These are phyloP conservation scores for Chytriomyces sp. DNA, from an alignment of 192 early-diverging fungal genomes.

Conservation along the genomic window DNA sequence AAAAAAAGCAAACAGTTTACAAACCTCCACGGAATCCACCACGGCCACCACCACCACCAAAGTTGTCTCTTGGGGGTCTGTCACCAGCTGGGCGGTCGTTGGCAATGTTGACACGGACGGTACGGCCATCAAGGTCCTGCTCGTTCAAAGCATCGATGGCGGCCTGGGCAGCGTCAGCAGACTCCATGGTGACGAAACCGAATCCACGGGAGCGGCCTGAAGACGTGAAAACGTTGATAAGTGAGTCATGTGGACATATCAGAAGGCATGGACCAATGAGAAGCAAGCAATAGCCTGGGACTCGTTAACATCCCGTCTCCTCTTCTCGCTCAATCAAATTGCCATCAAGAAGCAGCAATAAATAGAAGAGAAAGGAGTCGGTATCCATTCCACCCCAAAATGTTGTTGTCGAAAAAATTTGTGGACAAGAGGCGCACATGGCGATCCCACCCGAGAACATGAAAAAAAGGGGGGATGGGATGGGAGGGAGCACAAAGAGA, in stretches of 20 bases:
- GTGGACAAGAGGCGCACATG: not conserved
- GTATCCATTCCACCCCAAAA: not conserved
- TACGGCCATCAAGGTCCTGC: slow-evolving; percentile 78
- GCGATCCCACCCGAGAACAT: too few species aligned
- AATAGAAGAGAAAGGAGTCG: not conserved
- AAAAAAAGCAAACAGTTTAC: not conserved
- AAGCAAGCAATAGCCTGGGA: too few species aligned
- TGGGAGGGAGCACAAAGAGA: not conserved
- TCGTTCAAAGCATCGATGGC: slow-evolving; percentile 73
- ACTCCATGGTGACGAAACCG: slow-evolving; percentile 78
- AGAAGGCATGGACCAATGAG: too few species aligned
- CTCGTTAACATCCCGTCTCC: too few species aligned
- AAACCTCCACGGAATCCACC: slow-evolving; percentile 35
- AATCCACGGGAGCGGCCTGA: slow-evolving; percentile 82
- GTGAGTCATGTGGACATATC: slow-evolving; percentile 31
- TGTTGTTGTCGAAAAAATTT: not conserved
- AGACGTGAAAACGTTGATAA: slow-evolving; percentile 43
- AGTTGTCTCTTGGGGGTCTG: slow-evolving; percentile 17
- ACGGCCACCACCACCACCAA: slow-evolving; percentile 41
- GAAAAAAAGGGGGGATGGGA: not conserved
- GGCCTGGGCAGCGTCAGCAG: slow-evolving; percentile 41
- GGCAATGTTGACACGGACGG: slow-evolving; percentile 78
- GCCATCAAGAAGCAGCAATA: not conserved
- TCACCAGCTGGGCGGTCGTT: slow-evolving; percentile 50
- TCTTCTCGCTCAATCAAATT: not conserved